These are phyloP conservation scores for Penicillium hordei DNA, from an alignment of 2,329 filamentous ascomycete genomes.

Conservation along the genomic window DNA sequence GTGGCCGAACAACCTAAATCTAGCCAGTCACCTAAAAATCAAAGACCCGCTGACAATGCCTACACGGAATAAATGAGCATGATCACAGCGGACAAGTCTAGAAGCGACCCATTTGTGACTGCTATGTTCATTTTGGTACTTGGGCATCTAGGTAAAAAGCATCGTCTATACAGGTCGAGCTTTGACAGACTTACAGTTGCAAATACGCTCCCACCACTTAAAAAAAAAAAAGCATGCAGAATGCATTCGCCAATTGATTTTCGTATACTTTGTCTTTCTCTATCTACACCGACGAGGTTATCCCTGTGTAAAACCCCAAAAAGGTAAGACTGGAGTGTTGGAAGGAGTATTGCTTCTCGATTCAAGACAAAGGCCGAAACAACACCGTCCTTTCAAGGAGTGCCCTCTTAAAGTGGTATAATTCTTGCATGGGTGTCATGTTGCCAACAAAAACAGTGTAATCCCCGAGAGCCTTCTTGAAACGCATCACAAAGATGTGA, in stretches of 20 bases:
- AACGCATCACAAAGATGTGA: not conserved
- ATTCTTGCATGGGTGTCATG: not conserved
- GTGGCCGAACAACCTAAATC: not conserved
- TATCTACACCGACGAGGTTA: too few species aligned
- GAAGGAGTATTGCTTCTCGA: not conserved
- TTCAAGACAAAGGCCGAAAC: not conserved
- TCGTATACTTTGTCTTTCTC: too few species aligned
- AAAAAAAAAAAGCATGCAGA: too few species aligned
- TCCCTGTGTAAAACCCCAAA: not conserved
- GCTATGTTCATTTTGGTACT: too few species aligned
- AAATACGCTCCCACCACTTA: not conserved
- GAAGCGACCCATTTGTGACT: too few species aligned
- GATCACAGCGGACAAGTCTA: too few species aligned
- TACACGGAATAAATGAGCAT: too few species aligned
- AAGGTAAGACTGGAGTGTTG: not conserved
- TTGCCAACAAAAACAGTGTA: not conserved
- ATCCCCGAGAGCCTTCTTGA: not conserved
- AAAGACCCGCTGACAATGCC: not conserved
- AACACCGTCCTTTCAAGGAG: not conserved
- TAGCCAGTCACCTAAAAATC: not conserved
- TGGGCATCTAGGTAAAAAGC: too few species aligned
- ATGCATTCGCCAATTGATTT: too few species aligned
- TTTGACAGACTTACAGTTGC: not conserved
- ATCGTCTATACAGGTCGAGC: not conserved
- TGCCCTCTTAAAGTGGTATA: not conserved